A percentile compares a stretch with the other conserved stretches of the same genome.
phyloP scores from a whole-genome alignment of 2,329 filamentous ascomycete species.

The Alternaria novae-zelandiae region DNA sequence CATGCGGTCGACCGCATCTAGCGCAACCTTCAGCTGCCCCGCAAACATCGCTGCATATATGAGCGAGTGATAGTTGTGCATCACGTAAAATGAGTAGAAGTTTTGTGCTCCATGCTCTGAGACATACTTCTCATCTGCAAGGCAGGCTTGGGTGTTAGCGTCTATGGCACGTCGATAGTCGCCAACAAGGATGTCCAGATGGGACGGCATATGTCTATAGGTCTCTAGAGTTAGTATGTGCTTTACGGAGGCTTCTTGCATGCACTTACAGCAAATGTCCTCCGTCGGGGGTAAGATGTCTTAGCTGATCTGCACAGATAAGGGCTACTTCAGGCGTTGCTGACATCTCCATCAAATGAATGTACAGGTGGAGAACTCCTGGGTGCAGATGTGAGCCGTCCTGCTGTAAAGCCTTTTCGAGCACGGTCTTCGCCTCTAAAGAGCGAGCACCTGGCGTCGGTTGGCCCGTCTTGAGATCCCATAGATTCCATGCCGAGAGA shows the following conservation, averaged over 20 bases:
- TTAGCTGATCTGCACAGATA: constrained; percentile 65
- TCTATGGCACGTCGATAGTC: constrained; percentile 71
- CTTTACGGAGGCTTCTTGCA: neutral
- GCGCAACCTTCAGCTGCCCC: constrained; percentile 66
- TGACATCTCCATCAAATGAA: constrained; percentile 82
- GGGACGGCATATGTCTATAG: constrained; percentile 72
- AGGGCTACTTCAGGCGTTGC: constrained; percentile 67
- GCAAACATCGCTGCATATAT: constrained; percentile 82
- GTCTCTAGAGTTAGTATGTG: neutral
- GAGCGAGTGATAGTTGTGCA: constrained; percentile 76
- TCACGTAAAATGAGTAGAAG: constrained; percentile 79
- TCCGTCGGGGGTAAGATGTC: constrained; percentile 70
- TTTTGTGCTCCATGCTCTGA: constrained; percentile 65
- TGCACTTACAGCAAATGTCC: constrained; percentile 64
- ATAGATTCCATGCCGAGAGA: constrained; percentile 68
- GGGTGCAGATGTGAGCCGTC: constrained; percentile 64
- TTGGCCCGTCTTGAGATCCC: constrained; percentile 65
- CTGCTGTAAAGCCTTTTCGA: constrained; percentile 64
- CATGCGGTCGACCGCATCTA: constrained; percentile 66
- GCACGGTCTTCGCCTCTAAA: constrained; percentile 62
- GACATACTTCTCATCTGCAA: constrained; percentile 72
- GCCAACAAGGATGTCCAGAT: constrained; percentile 75
- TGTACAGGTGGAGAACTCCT: constrained; percentile 76
- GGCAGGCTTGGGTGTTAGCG: constrained; percentile 71
- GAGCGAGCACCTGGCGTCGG: constrained; percentile 63